Base-by-base conservation (phyloP, 805 yeast species). In the Saccharomycopsis javanensis region DNA sequence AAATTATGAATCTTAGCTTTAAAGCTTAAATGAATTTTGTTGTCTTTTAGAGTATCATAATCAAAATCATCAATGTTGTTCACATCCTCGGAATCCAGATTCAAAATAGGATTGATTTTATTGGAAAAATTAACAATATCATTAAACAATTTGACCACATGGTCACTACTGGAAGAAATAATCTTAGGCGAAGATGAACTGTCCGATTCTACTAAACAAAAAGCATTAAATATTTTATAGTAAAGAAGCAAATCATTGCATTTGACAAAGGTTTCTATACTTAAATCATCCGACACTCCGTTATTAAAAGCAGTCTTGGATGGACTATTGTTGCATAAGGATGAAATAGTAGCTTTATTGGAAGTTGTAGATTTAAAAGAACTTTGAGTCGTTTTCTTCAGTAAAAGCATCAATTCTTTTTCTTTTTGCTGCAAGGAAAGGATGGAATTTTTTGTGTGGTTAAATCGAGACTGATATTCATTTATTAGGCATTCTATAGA, bases 181-280 rank as follows among this genome's bases (percentile, higher is more conserved):
- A n/a, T 5, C 5, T 20, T 27, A 31, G 2, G 4, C 30, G 33
- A 34, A 18, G 7, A 18, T 13, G 46, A 11, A 10, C 5, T 37
- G 8, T 5, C 15, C 4, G 48, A 42, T 11, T 42, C 48, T 8
- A 20, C 25, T 10, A 42, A 23, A 11, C 48, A 42, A 25, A 58
- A 38, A 38, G 54, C 56, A 7, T 37, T 42, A 38, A 57, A 60
- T 8, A 60, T 31, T 23, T 58, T 53, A 30, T 55, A 60, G 30
- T 60, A 58, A 4, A 60, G 31, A 23, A 60, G 51, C 50, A 58
- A 56, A 50, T 60, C 63, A 25, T 37, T 58, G 31, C 60, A 46
- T 28, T 53, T 58, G 30, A 50, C 55, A 33, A 30, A 54, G 3
- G 51, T 38, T 33, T 50, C 57, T 10, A 35, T 13, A 16, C 34